A percentile compares a stretch with the other conserved stretches of the same genome.
These are phyloP conservation scores for Ophiosphaerella korrae DNA, from an alignment of 2,329 filamentous ascomycete species.

Conservation along the genomic window DNA sequence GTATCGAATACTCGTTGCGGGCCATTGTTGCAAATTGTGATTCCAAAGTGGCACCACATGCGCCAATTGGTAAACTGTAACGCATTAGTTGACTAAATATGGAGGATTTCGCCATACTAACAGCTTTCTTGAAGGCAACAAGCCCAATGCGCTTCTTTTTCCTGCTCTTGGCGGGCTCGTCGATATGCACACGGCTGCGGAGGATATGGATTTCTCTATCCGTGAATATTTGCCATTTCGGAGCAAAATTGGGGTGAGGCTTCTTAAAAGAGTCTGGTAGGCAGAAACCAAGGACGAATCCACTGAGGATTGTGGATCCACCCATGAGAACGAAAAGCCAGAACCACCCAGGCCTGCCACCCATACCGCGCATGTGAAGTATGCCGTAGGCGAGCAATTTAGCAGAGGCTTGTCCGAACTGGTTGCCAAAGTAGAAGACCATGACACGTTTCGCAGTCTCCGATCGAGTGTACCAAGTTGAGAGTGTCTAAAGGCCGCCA, in stretches of 20 bases:
- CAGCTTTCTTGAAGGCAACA: conserved; percentile 52
- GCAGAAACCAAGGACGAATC: conserved; percentile 15
- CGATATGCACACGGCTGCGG: conserved; percentile 18
- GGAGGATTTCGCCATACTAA: no score
- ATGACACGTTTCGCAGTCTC: conserved; percentile 50
- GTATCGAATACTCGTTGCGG: conserved; percentile 57
- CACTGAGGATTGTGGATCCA: conserved; percentile 5
- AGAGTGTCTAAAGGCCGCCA: conserved; percentile 66
- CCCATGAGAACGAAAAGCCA: conserved; percentile 45
- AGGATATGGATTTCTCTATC: conserved; percentile 25
- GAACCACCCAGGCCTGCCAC: conserved; percentile 50
- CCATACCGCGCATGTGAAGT: conserved; percentile 47
- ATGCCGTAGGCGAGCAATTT: conserved; percentile 47
- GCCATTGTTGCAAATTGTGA: conserved; percentile 58
- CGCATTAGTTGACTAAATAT: no score
- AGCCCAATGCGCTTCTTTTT: conserved; percentile 57
- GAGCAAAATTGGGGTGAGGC: conserved; percentile 12
- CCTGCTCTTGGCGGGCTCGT: conserved; percentile 36
- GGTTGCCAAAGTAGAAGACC: conserved; percentile 49
- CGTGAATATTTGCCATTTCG: conserved; percentile 20
- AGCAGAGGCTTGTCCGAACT: conserved; percentile 41
- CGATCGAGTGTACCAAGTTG: conserved; percentile 68
- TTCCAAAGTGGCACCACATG: conserved; percentile 58
- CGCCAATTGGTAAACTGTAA: conserved; percentile 53
- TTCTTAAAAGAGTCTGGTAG: conserved; percentile 18